Conservation (phyloP, 495 filamentous ascomycete species). For the Aspergillus haitiensis region DNA sequence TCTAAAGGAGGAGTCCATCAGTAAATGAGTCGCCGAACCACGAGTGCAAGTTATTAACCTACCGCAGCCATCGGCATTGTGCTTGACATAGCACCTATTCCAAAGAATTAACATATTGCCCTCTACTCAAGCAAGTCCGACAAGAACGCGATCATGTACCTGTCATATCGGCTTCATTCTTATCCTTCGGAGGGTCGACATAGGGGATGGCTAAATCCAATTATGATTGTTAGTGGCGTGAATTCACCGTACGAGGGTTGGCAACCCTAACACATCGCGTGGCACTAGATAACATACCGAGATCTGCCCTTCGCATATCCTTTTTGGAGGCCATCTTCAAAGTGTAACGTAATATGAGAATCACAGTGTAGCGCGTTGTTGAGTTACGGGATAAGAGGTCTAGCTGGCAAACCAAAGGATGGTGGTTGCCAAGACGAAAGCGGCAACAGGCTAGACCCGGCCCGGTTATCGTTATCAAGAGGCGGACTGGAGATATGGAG, state of each 20-base stretch:
- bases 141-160: conserved; percentile 35
- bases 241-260: conserved; percentile 1
- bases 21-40: neutral
- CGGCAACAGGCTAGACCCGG: no score
- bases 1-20: conserved; percentile 47
- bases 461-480: no score
- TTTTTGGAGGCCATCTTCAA: conserved; percentile 69
- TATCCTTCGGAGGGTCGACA: conserved; percentile 56
- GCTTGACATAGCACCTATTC: conserved; percentile 69
- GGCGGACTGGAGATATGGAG: no score
- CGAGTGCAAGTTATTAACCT: conserved; percentile 31
- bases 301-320: conserved; percentile 82
- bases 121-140: neutral
- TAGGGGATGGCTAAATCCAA: conserved; percentile 59
- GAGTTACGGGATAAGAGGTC: neutral
- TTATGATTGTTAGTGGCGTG: conserved; percentile 21
- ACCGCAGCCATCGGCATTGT: conserved; percentile 91
- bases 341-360: neutral
- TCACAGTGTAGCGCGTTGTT: neutral
- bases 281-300: conserved; percentile 58
- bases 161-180: conserved; percentile 55
- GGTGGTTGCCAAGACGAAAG: neutral
- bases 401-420: neutral
- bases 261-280: neutral
- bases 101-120: conserved; percentile 21